Evolutionary conservation across 352 stramenopile species (phyloP).

Genomic region (Globisporangium lucens): DNA sequence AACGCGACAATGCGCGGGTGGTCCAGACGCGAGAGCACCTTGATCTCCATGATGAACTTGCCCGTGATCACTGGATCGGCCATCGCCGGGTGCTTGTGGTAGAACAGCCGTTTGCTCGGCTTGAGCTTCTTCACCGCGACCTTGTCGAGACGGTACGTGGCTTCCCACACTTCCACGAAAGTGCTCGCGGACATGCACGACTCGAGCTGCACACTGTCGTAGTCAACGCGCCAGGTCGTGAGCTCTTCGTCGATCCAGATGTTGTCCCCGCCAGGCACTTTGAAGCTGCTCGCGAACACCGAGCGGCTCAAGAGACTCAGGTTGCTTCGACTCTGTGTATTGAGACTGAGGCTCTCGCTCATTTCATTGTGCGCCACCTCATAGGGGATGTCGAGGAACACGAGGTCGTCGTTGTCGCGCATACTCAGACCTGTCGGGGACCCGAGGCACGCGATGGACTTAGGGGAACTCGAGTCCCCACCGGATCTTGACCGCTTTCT

Average conservation of each 20-base stretch:
- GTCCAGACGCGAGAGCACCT: slow-evolving; percentile 43
- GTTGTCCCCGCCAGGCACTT: background rate
- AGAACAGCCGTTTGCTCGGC: slow-evolving; percentile 20
- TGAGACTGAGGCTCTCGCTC: slow-evolving; percentile 10
- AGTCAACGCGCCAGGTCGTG: slow-evolving; percentile 37
- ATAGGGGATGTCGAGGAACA: slow-evolving; percentile 9
- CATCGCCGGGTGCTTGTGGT: slow-evolving; percentile 21
- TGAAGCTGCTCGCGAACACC: slow-evolving; percentile 14
- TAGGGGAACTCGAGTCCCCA: slow-evolving; percentile 3
- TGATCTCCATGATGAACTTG: slow-evolving; percentile 52
- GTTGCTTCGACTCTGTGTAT: background rate
- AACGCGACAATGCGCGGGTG: slow-evolving; percentile 53
- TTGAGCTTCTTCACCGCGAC: slow-evolving; percentile 42
- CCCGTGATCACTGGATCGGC: slow-evolving; percentile 28
- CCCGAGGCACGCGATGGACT: slow-evolving; percentile 17
- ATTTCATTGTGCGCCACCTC: background rate
- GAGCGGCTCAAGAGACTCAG: slow-evolving; percentile 4
- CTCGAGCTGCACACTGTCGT: slow-evolving; percentile 26
- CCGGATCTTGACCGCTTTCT: background rate
- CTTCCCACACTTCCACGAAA: slow-evolving; percentile 42
- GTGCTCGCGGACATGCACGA: slow-evolving; percentile 22
- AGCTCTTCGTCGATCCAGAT: slow-evolving; percentile 42
- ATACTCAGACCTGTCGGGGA: slow-evolving; percentile 10
- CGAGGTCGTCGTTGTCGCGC: slow-evolving; percentile 5
- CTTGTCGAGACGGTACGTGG: slow-evolving; percentile 34